A percentile compares a stretch with the other conserved stretches of the same genome.
Evolutionary conservation across 257 asterid species (phyloP).

Genomic region (Plantago elongata): DNA sequence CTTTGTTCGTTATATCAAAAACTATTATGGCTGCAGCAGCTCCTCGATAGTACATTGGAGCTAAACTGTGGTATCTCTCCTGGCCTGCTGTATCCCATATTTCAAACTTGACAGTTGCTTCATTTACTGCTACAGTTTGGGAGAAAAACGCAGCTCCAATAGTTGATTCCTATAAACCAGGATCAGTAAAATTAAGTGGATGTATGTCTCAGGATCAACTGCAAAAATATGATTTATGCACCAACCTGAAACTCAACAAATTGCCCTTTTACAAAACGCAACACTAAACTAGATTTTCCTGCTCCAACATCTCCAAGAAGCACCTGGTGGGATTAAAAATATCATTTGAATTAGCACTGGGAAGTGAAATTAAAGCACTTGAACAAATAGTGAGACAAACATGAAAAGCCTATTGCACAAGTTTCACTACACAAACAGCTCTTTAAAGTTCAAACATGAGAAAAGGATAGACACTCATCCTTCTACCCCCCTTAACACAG

Average conservation of each 20-base stretch:
- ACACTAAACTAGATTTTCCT: conserved; percentile 78
- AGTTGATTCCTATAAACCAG: conserved; percentile 63
- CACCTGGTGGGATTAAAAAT: conserved; percentile 36
- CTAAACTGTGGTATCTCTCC: conserved; percentile 88
- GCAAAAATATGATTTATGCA: not conserved
- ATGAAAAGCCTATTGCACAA: not conserved
- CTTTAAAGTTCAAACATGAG: not conserved
- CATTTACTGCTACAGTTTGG: conserved; percentile 75
- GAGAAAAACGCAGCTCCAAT: conserved; percentile 91
- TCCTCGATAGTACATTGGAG: conserved; percentile 91
- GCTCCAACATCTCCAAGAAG: conserved; percentile 93
- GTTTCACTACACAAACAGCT: not conserved
- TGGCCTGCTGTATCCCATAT: conserved; percentile 97
- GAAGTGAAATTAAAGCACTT: not conserved
- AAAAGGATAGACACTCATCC: no score
- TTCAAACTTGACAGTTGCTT: conserved; percentile 80
- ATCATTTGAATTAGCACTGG: conserved; percentile 15
- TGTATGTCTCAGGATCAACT: conserved; percentile 8
- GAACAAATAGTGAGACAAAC: conserved; percentile 1
- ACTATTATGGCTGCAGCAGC: conserved; percentile 90
- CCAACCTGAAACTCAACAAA: conserved; percentile 81
- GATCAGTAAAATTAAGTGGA: conserved; percentile 6
- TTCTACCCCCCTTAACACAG: not conserved
- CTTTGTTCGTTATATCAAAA: conserved; percentile 72
- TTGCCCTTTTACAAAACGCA: conserved; percentile 86